phyloP scores from a whole-genome alignment of 768 basidiomycete genomes.

The Panaeolus cyanescens region DNA sequence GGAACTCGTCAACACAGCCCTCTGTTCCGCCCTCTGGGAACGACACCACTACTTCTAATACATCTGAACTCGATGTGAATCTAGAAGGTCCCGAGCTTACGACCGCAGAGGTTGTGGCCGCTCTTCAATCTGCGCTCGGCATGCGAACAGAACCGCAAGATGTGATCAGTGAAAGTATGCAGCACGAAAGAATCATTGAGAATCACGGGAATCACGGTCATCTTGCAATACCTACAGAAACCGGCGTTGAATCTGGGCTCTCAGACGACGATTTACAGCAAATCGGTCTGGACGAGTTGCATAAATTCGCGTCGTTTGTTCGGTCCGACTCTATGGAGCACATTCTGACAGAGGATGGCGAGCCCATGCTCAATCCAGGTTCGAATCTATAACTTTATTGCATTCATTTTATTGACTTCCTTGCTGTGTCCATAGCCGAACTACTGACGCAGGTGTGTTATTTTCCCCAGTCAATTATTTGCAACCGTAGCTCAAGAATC shows the following conservation, averaged over 20 bases:
- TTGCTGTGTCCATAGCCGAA: conserved; percentile 1
- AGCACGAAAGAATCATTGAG: neutral
- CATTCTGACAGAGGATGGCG: conserved; percentile 64
- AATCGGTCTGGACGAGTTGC: conserved; percentile 19
- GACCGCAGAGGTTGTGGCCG: conserved; percentile 26
- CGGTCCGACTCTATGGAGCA: conserved; percentile 50
- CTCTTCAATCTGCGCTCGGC: conserved; percentile 21
- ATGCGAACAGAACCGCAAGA: conserved; percentile 21
- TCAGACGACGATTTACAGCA: conserved; percentile 3
- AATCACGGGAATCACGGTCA: neutral
- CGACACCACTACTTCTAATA: neutral
- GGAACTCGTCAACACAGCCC: neutral
- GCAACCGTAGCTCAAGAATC: neutral
- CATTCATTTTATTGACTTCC: neutral
- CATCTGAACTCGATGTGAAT: conserved; percentile 10
- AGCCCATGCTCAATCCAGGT: conserved; percentile 73
- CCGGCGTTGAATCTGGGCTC: neutral
- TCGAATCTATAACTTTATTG: conserved; percentile 17
- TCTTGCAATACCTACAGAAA: conserved; percentile 7
- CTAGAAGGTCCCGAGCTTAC: conserved; percentile 19
- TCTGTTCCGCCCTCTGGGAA: neutral
- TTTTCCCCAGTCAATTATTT: neutral
- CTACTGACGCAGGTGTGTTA: conserved; percentile 2
- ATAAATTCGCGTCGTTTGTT: conserved; percentile 33
- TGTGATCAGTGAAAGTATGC: neutral